Base-by-base conservation (phyloP, 345 rosid species). In the Schrenkiella parvula region DNA sequence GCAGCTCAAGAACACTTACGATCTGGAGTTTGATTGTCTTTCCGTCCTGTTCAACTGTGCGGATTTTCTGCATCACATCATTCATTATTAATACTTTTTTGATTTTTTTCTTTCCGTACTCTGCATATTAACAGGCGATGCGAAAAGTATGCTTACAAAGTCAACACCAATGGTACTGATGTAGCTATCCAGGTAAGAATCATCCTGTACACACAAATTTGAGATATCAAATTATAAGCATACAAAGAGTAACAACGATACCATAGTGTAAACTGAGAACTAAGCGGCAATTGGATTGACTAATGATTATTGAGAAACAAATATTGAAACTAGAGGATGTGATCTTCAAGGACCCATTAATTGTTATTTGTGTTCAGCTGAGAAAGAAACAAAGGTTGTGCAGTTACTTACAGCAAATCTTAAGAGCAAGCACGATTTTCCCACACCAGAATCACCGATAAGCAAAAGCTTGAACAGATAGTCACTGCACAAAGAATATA, bases 131-230 rank as follows among this genome's bases (percentile, higher is more conserved):
- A 38, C 1, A 22, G 12, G 57, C 31, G 17, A 42, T 4, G 41
- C 6, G 1, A 59, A 6, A 28, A 23, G 10, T 3, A 3, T 29
- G n/a, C 88, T 82, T 81, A 81, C 86, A 65, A 83, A 85, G 76
- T 85, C 89, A 67, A 85, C 89, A 54, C 89, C 89, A 65, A 83
- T 83, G 26, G 87, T 85, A 74, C 89, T 85, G 71, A 83, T 83
- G 77, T 85, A 85, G 73, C 85, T 85, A 42, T 85, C 87, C 39
- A 83, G 67, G 79, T 85, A 83, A 1, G 85, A 81, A 76, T 83
- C 89, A 23, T 85, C 89, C 89, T 85, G 80, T 9, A 47, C 22
- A 65, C 64, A 68, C 23, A 43, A 63, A 14, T 26, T 51, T 1
- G 3, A 41, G n/a, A 39, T 31, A 37, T 51, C 19, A 68, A 23